Evolutionary conservation across 2,329 filamentous ascomycete genomes (phyloP).

Genomic region (Colletotrichum sp.): DNA sequence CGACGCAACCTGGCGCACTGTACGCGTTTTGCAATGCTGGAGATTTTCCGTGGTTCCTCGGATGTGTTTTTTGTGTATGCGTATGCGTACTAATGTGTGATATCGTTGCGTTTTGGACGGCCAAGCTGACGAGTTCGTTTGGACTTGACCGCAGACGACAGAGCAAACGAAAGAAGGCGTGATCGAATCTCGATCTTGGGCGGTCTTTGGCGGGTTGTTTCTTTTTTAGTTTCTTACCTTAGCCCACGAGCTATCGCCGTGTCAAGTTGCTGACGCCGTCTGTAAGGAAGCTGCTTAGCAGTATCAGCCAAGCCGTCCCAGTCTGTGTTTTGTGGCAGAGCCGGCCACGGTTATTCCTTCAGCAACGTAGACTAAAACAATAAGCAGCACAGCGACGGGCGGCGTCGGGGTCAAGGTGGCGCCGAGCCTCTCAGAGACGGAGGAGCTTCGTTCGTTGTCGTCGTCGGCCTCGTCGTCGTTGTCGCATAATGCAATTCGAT

Average conservation of each 20-base stretch:
- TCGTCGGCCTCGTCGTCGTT: background rate
- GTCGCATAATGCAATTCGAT: background rate
- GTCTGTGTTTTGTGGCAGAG: background rate
- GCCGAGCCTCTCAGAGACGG: constrained; percentile 4
- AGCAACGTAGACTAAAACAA: background rate
- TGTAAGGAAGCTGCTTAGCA: background rate
- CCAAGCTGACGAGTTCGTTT: background rate
- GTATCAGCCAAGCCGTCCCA: constrained; percentile 12
- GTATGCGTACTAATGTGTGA: background rate
- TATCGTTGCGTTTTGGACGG: background rate
- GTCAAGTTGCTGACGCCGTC: background rate
- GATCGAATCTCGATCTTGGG: background rate
- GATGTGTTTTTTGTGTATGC: background rate
- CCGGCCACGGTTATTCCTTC: background rate
- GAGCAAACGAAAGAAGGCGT: background rate
- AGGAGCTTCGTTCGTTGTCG: background rate
- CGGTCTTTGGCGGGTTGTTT: background rate
- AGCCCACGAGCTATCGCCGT: background rate
- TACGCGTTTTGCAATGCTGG: background rate
- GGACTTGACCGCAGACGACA: background rate
- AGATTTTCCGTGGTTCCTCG: background rate
- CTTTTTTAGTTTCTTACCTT: background rate
- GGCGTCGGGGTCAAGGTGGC: background rate
- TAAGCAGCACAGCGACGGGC: background rate
- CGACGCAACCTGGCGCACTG: background rate